Base-by-base conservation (phyloP, 1,139 yeast genomes). In the Scheffersomyces lignicola region DNA sequence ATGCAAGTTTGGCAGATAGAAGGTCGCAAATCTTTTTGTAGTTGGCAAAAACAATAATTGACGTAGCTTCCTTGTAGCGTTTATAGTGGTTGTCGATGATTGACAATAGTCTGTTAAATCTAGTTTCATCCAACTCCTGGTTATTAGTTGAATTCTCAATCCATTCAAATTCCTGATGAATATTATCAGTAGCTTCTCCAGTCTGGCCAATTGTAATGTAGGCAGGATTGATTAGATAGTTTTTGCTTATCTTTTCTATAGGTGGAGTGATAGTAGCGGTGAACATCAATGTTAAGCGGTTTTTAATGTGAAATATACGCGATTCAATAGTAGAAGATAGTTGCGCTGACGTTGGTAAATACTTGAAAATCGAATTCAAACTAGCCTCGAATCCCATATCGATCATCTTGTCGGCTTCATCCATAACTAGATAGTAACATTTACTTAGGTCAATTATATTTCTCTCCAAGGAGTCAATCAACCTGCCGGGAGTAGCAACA, bases 371-470 rank as follows among this genome's bases (percentile, higher is more conserved):
- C 18, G 70, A 65, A 24, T 73, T 75, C 31, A 92, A 73, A 45
- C 88, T 88, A 32, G 78, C 85, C 51, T 89, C 96, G 56, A 92
- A 90, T 2, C 97, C 97, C 76, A 90, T 73, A 54, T 90, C 96
- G 29, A 92, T 82, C 97, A 90, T 90, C 50, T 89, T 70, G 57
- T 90, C 97, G 1, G 96, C 96, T 59, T 90, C 97, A 62, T 90
- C 97, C 69, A 89, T 71, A 2, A 87, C 81, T 12, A 90, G 64
- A 45, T 80, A 85, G 42, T 73, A 73, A 44, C 95, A 79, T 42
- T 78, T 78, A 31, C 64, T 65, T 26, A 90, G 60, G 2, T 75
- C 76, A 3, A 89, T 46, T 11, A 84, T 65, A 18, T 78, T 78
- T 37, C 86, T 68, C 38, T 85, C 92, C 11, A 90, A 49, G 37